Conservation (phyloP, 352 stramenopile genomes). For the Pythium brassicae region DNA sequence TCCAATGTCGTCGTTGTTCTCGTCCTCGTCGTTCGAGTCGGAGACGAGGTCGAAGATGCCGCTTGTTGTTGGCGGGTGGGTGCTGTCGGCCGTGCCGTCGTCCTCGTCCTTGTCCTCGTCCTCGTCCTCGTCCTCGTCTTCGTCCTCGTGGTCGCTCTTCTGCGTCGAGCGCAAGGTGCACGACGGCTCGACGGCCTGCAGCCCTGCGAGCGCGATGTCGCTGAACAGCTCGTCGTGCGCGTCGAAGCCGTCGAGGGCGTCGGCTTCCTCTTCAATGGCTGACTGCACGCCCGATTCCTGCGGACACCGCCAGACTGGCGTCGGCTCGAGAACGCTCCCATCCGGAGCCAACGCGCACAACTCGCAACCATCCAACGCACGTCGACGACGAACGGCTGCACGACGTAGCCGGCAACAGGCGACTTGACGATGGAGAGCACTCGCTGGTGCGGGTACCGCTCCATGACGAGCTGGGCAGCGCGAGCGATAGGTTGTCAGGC, state of each 20-base stretch:
- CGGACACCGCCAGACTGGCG: neutral
- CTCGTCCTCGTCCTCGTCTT: slow-evolving; percentile 14
- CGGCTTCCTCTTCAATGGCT: slow-evolving; percentile 14
- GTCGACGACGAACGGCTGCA: slow-evolving; percentile 63
- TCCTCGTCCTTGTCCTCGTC: slow-evolving; percentile 8
- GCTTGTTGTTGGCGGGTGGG: neutral
- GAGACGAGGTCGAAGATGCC: slow-evolving; percentile 51
- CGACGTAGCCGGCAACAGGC: slow-evolving; percentile 39
- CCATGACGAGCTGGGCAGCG: slow-evolving; percentile 46
- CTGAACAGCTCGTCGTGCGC: slow-evolving; percentile 55
- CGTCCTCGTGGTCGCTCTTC: slow-evolving; percentile 29
- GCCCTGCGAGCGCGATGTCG: slow-evolving; percentile 33
- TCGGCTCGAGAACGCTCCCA: too few relatives aligned
- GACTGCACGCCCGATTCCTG: slow-evolving; percentile 43
- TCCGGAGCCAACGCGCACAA: neutral
- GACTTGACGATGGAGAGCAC: slow-evolving; percentile 65
- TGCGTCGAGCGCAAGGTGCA: slow-evolving; percentile 59
- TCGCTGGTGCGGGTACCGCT: slow-evolving; percentile 43
- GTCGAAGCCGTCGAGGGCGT: slow-evolving; percentile 25
- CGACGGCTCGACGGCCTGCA: slow-evolving; percentile 37
- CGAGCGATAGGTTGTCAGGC: too few relatives aligned
- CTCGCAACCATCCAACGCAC: slow-evolving; percentile 19
- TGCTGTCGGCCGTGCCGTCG: slow-evolving; percentile 8
- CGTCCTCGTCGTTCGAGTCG: slow-evolving; percentile 42
- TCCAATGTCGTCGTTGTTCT: neutral